Percentiles rank a stretch among this genome's conserved stretches.
Evolutionary conservation across 345 rosid species (phyloP).

Genomic region (Conringia planisiliqua): DNA sequence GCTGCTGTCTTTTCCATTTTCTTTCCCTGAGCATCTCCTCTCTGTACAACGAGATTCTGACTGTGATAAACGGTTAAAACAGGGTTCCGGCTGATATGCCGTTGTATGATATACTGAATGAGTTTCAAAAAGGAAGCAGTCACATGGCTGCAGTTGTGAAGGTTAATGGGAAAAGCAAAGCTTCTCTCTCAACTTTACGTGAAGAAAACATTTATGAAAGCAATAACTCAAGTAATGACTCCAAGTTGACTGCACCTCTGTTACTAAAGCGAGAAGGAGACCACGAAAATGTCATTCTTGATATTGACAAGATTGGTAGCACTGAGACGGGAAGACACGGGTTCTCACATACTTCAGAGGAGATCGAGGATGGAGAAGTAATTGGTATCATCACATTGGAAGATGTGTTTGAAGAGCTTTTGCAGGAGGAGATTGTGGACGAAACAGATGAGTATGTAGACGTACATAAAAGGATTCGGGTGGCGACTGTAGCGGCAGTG

Average conservation of each 20-base stretch:
- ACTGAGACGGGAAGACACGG: constrained; percentile 42
- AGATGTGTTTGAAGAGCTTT: constrained; percentile 96
- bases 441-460: constrained; percentile 97
- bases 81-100: constrained; percentile 99
- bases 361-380: constrained; percentile 89
- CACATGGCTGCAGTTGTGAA: constrained; percentile 99
- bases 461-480: constrained; percentile 93
- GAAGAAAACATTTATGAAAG: constrained; percentile 44
- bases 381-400: constrained; percentile 92
- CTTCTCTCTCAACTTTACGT: constrained; percentile 32
- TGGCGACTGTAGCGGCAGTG: constrained; percentile 65
- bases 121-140: constrained; percentile 99
- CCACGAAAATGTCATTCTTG: constrained; percentile 52
- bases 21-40: neutral
- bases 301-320: constrained; percentile 48
- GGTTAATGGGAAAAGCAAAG: constrained; percentile 57
- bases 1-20: neutral
- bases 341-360: constrained; percentile 51
- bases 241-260: constrained; percentile 61
- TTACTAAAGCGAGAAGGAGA: constrained; percentile 53
- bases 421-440: constrained; percentile 96
- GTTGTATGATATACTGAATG: constrained; percentile 86
- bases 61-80: constrained; percentile 16
- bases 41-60: neutral
- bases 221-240: constrained; percentile 37